Conservation (phyloP, 768 basidiomycete species). For the Rhizopogon vesiculosus region DNA sequence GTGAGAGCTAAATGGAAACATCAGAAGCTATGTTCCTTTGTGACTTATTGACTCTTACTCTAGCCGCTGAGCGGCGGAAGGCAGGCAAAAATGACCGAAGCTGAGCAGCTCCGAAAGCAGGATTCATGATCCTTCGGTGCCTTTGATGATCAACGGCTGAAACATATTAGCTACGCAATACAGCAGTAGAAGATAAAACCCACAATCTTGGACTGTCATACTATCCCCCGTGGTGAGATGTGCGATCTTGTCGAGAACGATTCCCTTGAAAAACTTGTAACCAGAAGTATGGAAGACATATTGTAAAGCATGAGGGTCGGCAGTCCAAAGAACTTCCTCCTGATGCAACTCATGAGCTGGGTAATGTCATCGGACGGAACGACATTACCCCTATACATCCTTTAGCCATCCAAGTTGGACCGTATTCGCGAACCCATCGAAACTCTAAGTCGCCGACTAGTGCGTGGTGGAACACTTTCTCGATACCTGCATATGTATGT, state of each 20-base stretch:
- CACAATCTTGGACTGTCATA: conserved; percentile 13
- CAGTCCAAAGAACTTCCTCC: conserved; percentile 24
- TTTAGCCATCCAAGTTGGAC: conserved; percentile 16
- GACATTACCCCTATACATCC: conserved; percentile 6
- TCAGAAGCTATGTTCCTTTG: neutral
- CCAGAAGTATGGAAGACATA: conserved; percentile 23
- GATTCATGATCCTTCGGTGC: conserved; percentile 25
- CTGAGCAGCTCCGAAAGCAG: conserved; percentile 22
- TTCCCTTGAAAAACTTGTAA: conserved; percentile 21
- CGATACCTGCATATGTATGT: conserved; percentile 15
- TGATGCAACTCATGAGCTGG: neutral
- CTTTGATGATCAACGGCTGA: conserved; percentile 20
- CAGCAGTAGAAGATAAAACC: neutral
- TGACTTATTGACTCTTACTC: conserved; percentile 5
- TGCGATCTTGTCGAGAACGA: conserved; percentile 2
- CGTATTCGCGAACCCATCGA: conserved; percentile 22
- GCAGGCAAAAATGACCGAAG: conserved; percentile 18
- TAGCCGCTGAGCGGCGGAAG: conserved; percentile 17
- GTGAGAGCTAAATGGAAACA: conserved; percentile 12
- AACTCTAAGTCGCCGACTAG: conserved; percentile 26
- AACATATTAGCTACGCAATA: neutral
- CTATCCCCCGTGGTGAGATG: conserved; percentile 20
- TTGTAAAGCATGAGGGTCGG: conserved; percentile 23
- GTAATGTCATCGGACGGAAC: neutral
- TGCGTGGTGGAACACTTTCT: conserved; percentile 17